Base-by-base conservation (phyloP, 2,329 filamentous ascomycete genomes). In the Aureobasidium sp. region DNA sequence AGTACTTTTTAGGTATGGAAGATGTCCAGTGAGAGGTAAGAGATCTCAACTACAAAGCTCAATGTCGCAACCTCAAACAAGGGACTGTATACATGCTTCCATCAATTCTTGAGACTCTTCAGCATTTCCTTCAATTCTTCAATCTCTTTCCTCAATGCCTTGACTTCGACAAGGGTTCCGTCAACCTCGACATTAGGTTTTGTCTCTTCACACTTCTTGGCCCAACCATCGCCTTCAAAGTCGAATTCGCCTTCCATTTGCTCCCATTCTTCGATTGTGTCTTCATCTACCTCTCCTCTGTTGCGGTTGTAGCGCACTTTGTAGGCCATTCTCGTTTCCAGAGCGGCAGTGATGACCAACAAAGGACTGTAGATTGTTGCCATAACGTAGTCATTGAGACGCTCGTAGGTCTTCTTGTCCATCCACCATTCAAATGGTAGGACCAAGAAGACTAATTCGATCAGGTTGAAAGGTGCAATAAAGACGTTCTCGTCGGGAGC, bases 401-500 rank as follows among this genome's bases (percentile, higher is more conserved):
- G 82, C 67, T 92, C 88, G 72, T 97, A 99, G 2, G 75, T 75
- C 7, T 79, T 69, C 65, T 84, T 84, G n/a, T 84, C 78, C 80
- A 99, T 82, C 94, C 93, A 99, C 94, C 94, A 99, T 78, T 97
- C 94, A 59, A 96, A 87, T 0, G 90, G 90, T 0, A 95, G 71
- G 43, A 89, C 83, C 3, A 97, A 82, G 64, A 84, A 79, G 65
- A 96, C 80, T 20, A 97, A 86, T 73, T 99, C 94, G 64, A 99
- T 83, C 2, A 99, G 81, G 73, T 99, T 99, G 76, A 99, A 89
- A 0, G 94, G 94, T 0, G 94, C 87, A 70, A 99, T 96, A 76
- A 94, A 99, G 61, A 99, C 94, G 68, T 99, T 99, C 74, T 99
- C 94, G 69, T 99, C 94, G 0, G 94, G 94, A 0, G 94, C 94